Percentiles rank a stretch among this genome's conserved stretches.
These are phyloP conservation scores for Coemansia sp. DNA, from an alignment of 192 early-diverging fungal genomes.

Conservation along the genomic window DNA sequence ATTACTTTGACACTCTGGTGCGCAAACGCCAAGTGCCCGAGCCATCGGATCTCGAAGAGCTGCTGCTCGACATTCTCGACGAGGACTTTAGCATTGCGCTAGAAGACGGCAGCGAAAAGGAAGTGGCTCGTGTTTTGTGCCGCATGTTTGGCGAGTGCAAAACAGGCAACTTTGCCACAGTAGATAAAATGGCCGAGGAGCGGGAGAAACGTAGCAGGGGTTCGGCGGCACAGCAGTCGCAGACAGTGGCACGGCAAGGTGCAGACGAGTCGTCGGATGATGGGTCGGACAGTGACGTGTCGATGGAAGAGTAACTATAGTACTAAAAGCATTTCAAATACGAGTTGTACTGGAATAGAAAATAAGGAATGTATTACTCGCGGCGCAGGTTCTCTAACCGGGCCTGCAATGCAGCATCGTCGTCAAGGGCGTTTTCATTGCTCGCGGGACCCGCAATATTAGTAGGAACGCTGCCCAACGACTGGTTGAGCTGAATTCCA, in stretches of 20 bases:
- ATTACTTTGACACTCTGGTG: constrained; percentile 58
- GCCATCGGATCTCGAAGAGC: constrained; percentile 39
- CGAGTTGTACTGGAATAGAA: too few relatives aligned
- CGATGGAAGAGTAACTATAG: background rate
- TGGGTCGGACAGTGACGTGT: background rate
- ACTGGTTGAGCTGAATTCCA: constrained; percentile 67
- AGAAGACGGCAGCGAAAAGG: constrained; percentile 46
- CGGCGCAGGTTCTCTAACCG: constrained; percentile 84
- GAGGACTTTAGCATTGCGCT: constrained; percentile 42
- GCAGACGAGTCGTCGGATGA: background rate
- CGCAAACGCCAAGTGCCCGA: constrained; percentile 30
- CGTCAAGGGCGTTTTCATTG: constrained; percentile 36
- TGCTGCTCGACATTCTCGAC: constrained; percentile 36
- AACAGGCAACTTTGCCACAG: constrained; percentile 31
- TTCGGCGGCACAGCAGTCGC: background rate
- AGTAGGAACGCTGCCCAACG: constrained; percentile 54
- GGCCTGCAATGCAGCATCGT: constrained; percentile 84
- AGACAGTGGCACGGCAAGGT: background rate
- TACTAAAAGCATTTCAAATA: too few relatives aligned
- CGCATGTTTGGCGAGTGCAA: constrained; percentile 40
- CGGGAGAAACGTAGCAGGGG: constrained; percentile 2
- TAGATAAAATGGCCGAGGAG: constrained; percentile 42
- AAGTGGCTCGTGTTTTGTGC: constrained; percentile 31
- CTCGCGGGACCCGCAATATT: constrained; percentile 56
- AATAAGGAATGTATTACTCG: constrained; percentile 56